A percentile compares a stretch with the other conserved stretches of the same genome.
Evolutionary conservation across 129 eudicot species (phyloP).

Genomic region (Apium graveolens): DNA sequence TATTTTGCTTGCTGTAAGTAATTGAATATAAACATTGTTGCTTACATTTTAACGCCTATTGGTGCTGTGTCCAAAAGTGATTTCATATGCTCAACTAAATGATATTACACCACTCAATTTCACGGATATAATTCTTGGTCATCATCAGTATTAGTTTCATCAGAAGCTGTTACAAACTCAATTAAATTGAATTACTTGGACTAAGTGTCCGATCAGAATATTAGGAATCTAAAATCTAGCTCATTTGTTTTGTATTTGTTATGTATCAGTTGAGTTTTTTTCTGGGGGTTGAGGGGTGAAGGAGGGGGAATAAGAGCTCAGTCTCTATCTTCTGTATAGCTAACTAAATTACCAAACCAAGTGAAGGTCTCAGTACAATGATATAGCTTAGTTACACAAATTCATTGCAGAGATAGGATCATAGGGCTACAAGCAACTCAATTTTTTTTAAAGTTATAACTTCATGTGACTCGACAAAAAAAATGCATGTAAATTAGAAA

Average conservation of each 20-base stretch:
- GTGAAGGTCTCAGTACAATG: neutral
- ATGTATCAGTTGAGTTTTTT: neutral
- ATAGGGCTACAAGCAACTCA: neutral
- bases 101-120: neutral
- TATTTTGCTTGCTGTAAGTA: too few species aligned
- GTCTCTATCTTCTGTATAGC: neutral
- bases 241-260: neutral
- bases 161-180: neutral
- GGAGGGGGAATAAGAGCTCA: neutral
- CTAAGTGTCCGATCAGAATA: neutral
- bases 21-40: too few species aligned
- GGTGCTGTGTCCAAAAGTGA: too few species aligned
- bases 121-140: neutral
- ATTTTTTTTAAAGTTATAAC: neutral
- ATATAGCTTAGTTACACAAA: neutral
- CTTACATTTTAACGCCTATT: too few species aligned
- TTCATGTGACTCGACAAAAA: neutral
- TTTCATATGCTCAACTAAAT: conserved; percentile 3
- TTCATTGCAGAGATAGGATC: neutral
- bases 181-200: neutral
- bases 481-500: neutral
- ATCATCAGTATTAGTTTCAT: neutral
- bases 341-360: neutral
- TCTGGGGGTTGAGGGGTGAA: neutral
- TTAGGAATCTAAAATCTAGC: neutral